A percentile compares a stretch with the other conserved stretches of the same genome.
Evolutionary conservation across 179 eudicot genomes (phyloP).

Genomic region (Spergularia azorica): DNA sequence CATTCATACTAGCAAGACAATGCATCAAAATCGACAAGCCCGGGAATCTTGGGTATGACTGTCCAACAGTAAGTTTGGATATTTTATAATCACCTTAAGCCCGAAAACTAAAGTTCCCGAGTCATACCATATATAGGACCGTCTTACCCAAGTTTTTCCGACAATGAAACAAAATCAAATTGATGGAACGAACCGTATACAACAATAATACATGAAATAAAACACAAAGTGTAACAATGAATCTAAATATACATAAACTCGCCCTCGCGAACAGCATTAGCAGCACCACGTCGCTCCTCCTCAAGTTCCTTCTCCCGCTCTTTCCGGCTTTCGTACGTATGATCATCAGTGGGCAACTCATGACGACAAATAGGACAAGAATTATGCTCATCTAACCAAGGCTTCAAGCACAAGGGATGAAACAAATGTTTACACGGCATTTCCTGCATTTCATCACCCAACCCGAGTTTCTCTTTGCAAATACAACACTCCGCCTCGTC

Average conservation of each 20-base stretch:
- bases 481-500: slow-evolving; percentile 80
- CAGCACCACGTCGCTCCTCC: slow-evolving; percentile 90
- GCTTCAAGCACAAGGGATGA: slow-evolving; percentile 91
- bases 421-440: slow-evolving; percentile 89
- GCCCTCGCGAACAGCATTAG: slow-evolving; percentile 90
- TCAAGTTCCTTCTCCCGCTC: slow-evolving; percentile 55
- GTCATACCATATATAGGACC: too few species aligned
- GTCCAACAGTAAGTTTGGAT: neutral
- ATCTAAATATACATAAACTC: slow-evolving; percentile 87
- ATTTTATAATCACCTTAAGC: too few species aligned
- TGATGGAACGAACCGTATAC: too few species aligned
- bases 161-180: too few species aligned
- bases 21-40: too few species aligned
- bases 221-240: too few species aligned
- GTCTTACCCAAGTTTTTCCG: neutral
- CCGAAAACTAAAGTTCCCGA: neutral
- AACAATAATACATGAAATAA: too few species aligned
- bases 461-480: slow-evolving; percentile 73
- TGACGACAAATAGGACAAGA: slow-evolving; percentile 94
- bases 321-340: slow-evolving; percentile 60
- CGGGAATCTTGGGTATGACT: too few species aligned
- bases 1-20: neutral
- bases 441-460: slow-evolving; percentile 85
- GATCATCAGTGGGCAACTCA: slow-evolving; percentile 91
- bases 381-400: slow-evolving; percentile 95